A percentile compares a stretch with the other conserved stretches of the same genome.
These are phyloP conservation scores for Xylaria longipes DNA, from an alignment of 495 filamentous ascomycete genomes.

Conservation along the genomic window DNA sequence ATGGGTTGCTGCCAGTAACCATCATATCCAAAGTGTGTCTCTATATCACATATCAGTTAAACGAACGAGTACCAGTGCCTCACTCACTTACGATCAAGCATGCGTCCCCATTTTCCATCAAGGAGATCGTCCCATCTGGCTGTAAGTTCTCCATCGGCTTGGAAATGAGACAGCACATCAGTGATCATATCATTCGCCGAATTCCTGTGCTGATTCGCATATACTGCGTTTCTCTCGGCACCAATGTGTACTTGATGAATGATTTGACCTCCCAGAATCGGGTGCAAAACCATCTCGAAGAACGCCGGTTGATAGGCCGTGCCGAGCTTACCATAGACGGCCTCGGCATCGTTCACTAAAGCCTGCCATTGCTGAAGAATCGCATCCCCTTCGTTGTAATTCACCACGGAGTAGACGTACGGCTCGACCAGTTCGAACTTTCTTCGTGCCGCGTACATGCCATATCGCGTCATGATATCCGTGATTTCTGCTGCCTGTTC, in stretches of 20 bases:
- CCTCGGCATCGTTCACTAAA: slow-evolving; percentile 60
- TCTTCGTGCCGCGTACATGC: slow-evolving; percentile 65
- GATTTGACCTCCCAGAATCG: slow-evolving; percentile 66
- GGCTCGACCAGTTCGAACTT: slow-evolving; percentile 75
- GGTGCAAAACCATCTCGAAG: slow-evolving; percentile 75
- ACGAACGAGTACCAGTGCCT: not conserved
- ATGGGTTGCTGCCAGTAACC: slow-evolving; percentile 74
- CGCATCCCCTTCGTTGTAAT: slow-evolving; percentile 74
- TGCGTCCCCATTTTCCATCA: slow-evolving; percentile 75
- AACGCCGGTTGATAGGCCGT: slow-evolving; percentile 60
- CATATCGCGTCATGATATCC: slow-evolving; percentile 65
- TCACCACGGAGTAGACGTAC: slow-evolving; percentile 66
- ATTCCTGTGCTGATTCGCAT: slow-evolving; percentile 68
- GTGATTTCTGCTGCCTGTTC: slow-evolving; percentile 57
- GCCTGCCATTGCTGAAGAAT: slow-evolving; percentile 68
- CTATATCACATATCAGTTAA: slow-evolving; percentile 35
- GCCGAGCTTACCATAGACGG: slow-evolving; percentile 60
- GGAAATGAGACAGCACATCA: slow-evolving; percentile 63
- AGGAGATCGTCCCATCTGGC: slow-evolving; percentile 67
- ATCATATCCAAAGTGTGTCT: slow-evolving; percentile 60
- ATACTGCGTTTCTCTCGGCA: slow-evolving; percentile 66
- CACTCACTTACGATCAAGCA: slow-evolving; percentile 64
- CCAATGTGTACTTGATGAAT: slow-evolving; percentile 67
- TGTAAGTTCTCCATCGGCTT: slow-evolving; percentile 67
- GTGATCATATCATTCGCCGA: slow-evolving; percentile 67